Evolutionary conservation across 345 rosid species (phyloP), one percentile per base, ranked within the genome.

Genomic region (Euphorbia tirucalli): DNA sequence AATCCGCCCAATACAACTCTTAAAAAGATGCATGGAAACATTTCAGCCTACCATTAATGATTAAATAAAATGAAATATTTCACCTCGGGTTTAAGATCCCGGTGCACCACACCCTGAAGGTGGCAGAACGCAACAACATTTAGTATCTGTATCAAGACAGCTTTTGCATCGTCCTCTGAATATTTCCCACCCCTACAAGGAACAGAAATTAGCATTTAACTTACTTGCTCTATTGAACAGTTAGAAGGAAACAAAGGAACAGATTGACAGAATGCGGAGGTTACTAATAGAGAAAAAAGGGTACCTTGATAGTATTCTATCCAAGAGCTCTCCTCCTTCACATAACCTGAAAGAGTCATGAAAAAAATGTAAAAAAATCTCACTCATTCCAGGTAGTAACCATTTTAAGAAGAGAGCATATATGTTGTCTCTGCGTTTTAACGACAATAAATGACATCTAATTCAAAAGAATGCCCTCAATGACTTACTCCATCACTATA

Each of bases 51-150:
- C 35, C 22, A 57, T 14, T 7, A 31, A 43, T 22, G 1, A 35
- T 9, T 31, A 55, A 22, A 65, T 9, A 13, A 61, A 28, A 57
- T 1, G 5, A 49, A 49, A 43, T 19, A 66, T 48, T 64, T 80
- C 78, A 90, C 99, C 98, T 95, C 99, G 65, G 97, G 98, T 83
- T 95, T 95, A 78, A 95, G 92, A 78, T 93, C 99, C 74, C 98
- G 84, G 81, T 95, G 99, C 81, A 91, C 97, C 76, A 95, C 97
- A 24, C 98, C 99, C 75, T 90, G 99, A 61, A 95, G 91, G 82
- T 95, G 99, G 81, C 88, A 92, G 75, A 89, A 92, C 59, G 97
- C 86, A 60, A 93, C 98, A 69, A 93, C 88, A 63, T 84, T 84
- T 31, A 95, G 83, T 77, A 95, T 90, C 78, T 93, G 99, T 72